These are phyloP conservation scores for Puccinia horiana DNA, from an alignment of 1,284 basidiomycete species.

Conservation along the genomic window DNA sequence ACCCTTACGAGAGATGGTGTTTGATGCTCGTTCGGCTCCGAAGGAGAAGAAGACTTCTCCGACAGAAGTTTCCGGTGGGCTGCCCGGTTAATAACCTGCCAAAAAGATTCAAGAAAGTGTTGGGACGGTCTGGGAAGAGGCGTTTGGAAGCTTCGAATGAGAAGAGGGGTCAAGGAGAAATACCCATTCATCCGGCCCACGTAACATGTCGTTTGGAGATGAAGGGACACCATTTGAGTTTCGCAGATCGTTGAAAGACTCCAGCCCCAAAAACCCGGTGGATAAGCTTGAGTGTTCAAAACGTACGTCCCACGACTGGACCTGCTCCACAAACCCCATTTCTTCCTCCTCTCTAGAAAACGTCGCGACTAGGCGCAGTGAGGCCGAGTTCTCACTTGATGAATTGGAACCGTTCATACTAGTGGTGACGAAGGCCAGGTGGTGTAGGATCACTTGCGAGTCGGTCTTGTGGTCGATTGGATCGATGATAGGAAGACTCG, in stretches of 20 bases:
- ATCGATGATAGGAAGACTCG: conserved; percentile 11
- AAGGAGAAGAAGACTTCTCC: background rate
- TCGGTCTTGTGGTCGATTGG: background rate
- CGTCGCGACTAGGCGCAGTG: background rate
- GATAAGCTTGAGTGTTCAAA: conserved; percentile 2
- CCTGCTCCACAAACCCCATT: background rate
- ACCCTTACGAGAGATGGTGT: background rate
- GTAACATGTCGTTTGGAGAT: background rate
- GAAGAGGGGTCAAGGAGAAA: background rate
- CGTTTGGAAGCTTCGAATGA: no score
- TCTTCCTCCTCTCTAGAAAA: background rate
- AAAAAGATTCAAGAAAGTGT: background rate
- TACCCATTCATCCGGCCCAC: conserved; percentile 37
- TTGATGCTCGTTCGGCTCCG: background rate
- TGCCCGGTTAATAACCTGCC: background rate
- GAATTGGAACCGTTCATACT: background rate
- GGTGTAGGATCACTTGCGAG: background rate
- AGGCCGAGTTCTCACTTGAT: background rate
- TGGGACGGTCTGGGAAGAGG: background rate
- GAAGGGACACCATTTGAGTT: background rate
- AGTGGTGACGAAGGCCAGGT: background rate
- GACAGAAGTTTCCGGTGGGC: background rate
- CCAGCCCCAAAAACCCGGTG: conserved; percentile 18
- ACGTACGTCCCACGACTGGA: conserved; percentile 20
- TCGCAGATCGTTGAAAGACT: background rate